phyloP scores from a whole-genome alignment of 1,284 basidiomycete species.

The Fistulina hepatica region DNA sequence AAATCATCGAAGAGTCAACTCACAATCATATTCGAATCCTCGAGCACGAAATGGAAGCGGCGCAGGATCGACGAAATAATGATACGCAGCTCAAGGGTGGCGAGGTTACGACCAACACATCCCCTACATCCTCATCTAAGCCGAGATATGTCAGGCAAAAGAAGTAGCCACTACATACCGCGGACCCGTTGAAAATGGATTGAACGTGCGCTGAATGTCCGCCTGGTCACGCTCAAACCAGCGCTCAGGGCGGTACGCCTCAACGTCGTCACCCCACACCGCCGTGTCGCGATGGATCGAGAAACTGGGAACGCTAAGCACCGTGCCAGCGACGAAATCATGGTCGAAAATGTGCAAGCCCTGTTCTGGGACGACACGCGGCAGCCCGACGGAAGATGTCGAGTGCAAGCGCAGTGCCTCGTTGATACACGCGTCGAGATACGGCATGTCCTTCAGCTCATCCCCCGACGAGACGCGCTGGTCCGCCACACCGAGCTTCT shows the following conservation, averaged over 20 bases:
- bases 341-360: constrained; percentile 49
- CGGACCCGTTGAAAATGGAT: constrained; percentile 64
- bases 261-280: constrained; percentile 73
- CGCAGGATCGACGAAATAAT: constrained; percentile 66
- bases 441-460: constrained; percentile 58
- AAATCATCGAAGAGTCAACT: constrained; percentile 19
- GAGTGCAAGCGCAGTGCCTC: constrained; percentile 77
- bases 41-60: constrained; percentile 60
- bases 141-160: constrained; percentile 1
- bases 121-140: too few relatives aligned
- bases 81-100: constrained; percentile 62
- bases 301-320: constrained; percentile 67
- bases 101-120: constrained; percentile 68
- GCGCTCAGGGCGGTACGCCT: constrained; percentile 67
- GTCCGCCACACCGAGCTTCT: constrained; percentile 46
- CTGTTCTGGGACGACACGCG: constrained; percentile 63
- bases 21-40: constrained; percentile 44
- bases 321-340: constrained; percentile 60
- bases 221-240: constrained; percentile 64
- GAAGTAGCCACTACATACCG: constrained; percentile 29
- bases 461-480: constrained; percentile 44
- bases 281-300: constrained; percentile 63
- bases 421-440: constrained; percentile 75
- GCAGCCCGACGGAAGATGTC: constrained; percentile 71
- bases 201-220: constrained; percentile 58